phyloP scores from a whole-genome alignment of 2,329 filamentous ascomycete genomes.

The Claviceps pazoutovae region DNA sequence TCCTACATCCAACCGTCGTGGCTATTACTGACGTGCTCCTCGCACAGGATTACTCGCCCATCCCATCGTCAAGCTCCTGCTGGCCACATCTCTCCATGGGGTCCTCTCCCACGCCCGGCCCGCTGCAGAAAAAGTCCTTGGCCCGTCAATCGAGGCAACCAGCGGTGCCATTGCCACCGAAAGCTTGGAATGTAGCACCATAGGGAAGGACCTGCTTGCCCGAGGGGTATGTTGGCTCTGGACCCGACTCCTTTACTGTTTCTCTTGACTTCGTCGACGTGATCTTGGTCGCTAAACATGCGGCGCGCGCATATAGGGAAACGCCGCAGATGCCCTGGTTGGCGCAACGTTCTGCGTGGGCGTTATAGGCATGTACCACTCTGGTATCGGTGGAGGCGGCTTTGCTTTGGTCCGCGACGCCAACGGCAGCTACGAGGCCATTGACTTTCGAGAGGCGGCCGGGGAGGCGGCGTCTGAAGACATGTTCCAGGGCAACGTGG shows the following conservation, averaged over 20 bases:
- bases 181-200: slow-evolving; percentile 51
- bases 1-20: neutral
- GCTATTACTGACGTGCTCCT: neutral
- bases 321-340: slow-evolving; percentile 64
- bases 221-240: slow-evolving; percentile 27
- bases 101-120: slow-evolving; percentile 5
- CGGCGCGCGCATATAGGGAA: slow-evolving; percentile 33
- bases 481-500: slow-evolving; percentile 66
- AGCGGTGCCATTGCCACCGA: slow-evolving; percentile 58
- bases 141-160: slow-evolving; percentile 9
- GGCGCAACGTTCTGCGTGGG: slow-evolving; percentile 64
- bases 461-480: slow-evolving; percentile 68
- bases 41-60: neutral
- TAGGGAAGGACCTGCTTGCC: slow-evolving; percentile 49
- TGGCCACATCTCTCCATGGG: slow-evolving; percentile 2
- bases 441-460: slow-evolving; percentile 84
- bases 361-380: slow-evolving; percentile 63
- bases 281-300: no score
- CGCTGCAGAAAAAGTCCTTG: slow-evolving; percentile 12
- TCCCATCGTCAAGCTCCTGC: neutral
- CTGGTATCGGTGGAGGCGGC: slow-evolving; percentile 77
- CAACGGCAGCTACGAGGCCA: slow-evolving; percentile 65
- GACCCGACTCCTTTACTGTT: neutral
- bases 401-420: slow-evolving; percentile 69
- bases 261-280: no score